Conservation (phyloP, 352 stramenopile genomes). For the Phytophthora boehmeriae region DNA sequence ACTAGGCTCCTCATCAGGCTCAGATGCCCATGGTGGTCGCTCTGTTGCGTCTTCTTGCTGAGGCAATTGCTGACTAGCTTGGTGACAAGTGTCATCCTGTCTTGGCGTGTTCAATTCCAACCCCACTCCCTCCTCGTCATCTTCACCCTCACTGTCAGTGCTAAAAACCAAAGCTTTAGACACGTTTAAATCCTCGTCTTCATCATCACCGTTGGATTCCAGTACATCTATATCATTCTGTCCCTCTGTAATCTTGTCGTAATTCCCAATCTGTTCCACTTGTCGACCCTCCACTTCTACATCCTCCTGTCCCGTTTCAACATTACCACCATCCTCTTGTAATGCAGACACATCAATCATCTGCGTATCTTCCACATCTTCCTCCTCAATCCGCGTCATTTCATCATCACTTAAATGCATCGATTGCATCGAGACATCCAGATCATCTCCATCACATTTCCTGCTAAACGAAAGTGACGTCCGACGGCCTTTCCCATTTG, state of each 20-base stretch:
- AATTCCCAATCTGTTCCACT: slow-evolving; percentile 3
- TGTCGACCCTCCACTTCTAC: slow-evolving; percentile 5
- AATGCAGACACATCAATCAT: slow-evolving; percentile 29
- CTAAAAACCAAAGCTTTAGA: slow-evolving; percentile 48
- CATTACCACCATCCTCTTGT: slow-evolving; percentile 14
- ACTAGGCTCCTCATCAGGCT: slow-evolving; percentile 33
- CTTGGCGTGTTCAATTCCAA: slow-evolving; percentile 15
- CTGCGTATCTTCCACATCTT: slow-evolving; percentile 37
- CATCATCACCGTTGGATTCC: slow-evolving; percentile 27
- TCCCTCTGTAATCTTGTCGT: slow-evolving; percentile 7
- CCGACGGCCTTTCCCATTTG: slow-evolving; percentile 22
- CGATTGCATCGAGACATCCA: slow-evolving; percentile 79
- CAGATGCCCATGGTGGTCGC: slow-evolving; percentile 16
- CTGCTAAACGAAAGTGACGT: slow-evolving; percentile 22
- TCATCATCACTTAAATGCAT: slow-evolving; percentile 68
- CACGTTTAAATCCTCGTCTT: slow-evolving; percentile 37
- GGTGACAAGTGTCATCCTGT: background rate
- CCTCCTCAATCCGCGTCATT: slow-evolving; percentile 21
- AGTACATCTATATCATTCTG: slow-evolving; percentile 7
- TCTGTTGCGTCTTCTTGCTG: slow-evolving; percentile 9
- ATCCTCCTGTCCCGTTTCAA: slow-evolving; percentile 3
- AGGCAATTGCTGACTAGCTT: slow-evolving; percentile 4
- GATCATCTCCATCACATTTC: slow-evolving; percentile 18
- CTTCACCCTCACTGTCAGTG: slow-evolving; percentile 42
- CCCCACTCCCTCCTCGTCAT: slow-evolving; percentile 26